These are phyloP conservation scores for Schizosaccharomyces pombe DNA, from an alignment of 805 yeast species.

Conservation along the genomic window DNA sequence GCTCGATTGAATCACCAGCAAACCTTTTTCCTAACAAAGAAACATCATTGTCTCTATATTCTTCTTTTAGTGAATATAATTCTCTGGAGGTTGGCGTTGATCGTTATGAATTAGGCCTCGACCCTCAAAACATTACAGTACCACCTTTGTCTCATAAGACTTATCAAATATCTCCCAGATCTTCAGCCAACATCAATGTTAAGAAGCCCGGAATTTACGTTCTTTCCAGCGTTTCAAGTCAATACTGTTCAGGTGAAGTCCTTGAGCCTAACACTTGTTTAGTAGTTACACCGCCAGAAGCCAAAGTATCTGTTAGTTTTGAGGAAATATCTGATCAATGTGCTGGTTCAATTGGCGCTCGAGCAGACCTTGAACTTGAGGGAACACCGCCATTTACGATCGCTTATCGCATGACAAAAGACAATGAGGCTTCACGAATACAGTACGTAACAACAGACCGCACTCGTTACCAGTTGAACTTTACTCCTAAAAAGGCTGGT, in stretches of 20 bases:
- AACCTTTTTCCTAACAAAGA: constrained; percentile 6
- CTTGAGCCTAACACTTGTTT: constrained; percentile 29
- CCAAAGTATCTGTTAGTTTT: constrained; percentile 22
- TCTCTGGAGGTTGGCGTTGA: neutral
- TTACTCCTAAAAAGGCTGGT: constrained; percentile 64
- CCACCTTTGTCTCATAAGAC: neutral
- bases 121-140: neutral
- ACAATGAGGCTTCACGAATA: constrained; percentile 14
- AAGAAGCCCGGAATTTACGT: constrained; percentile 33
- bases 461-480: constrained; percentile 34
- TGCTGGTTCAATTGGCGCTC: constrained; percentile 75
- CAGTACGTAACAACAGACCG: constrained; percentile 14
- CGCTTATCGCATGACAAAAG: constrained; percentile 28
- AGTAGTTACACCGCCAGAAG: constrained; percentile 36
- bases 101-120: neutral
- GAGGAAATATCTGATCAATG: constrained; percentile 60
- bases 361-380: constrained; percentile 38
- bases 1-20: constrained; percentile 15
- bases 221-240: constrained; percentile 31
- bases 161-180: neutral
- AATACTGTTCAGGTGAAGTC: constrained; percentile 43
- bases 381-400: constrained; percentile 72
- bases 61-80: neutral
- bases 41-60: neutral
- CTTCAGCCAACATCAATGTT: neutral